phyloP scores from a whole-genome alignment of 2,329 filamentous ascomycete genomes.

The Monosporascus sp. region DNA sequence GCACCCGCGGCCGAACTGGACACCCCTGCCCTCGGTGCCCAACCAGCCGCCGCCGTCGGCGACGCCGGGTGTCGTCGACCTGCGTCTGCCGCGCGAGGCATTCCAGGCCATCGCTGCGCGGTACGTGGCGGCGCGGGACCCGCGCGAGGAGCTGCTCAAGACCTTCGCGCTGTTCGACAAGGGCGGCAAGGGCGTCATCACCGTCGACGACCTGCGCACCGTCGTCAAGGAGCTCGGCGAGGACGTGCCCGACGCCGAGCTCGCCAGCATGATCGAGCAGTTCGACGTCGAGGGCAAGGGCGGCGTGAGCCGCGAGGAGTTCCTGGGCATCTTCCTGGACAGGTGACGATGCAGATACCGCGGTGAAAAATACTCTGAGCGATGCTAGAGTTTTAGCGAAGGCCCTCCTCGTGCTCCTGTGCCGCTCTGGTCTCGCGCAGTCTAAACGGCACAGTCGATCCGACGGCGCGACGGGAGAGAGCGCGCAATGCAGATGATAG shows the following conservation, averaged over 20 bases:
- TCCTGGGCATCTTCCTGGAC: constrained; percentile 50
- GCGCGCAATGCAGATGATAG: background rate
- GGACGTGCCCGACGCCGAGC: constrained; percentile 85
- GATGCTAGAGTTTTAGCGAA: background rate
- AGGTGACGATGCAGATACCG: constrained; percentile 15
- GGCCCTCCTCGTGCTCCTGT: too few species aligned
- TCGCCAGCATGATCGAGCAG: constrained; percentile 95
- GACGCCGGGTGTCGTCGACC: constrained; percentile 56
- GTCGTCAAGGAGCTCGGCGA: constrained; percentile 90
- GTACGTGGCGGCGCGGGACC: constrained; percentile 76
- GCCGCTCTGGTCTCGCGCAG: too few species aligned
- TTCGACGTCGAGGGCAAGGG: constrained; percentile 94
- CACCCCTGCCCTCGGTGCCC: constrained; percentile 34
- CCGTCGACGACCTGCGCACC: constrained; percentile 76
- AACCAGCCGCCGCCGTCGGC: constrained; percentile 39
- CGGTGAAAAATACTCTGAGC: background rate
- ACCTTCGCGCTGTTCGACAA: constrained; percentile 93
- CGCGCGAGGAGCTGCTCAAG: constrained; percentile 81
- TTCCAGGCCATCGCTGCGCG: constrained; percentile 75
- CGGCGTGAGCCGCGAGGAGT: constrained; percentile 64
- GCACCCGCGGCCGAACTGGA: constrained; percentile 58
- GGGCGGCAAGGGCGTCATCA: constrained; percentile 86
- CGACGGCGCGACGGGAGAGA: background rate
- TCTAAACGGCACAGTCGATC: too few species aligned
- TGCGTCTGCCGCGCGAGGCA: constrained; percentile 66